phyloP scores from a whole-genome alignment of 306 rosid species.

The Ceratonia siliqua region DNA sequence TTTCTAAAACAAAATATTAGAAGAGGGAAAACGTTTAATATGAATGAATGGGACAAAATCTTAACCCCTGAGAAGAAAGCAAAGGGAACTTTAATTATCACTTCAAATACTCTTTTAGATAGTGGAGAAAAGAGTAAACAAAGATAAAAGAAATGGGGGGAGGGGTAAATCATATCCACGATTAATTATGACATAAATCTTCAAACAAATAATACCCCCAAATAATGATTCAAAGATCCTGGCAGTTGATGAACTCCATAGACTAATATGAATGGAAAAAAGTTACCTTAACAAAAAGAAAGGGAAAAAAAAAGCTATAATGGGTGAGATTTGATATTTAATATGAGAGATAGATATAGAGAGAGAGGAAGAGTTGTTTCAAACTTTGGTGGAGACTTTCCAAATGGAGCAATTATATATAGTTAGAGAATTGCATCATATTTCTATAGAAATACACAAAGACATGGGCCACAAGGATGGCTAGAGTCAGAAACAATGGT shows the following conservation, averaged over 20 bases:
- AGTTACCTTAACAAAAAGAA: no score
- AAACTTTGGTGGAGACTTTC: not conserved
- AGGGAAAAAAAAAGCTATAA: no score
- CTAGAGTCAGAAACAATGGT: no score
- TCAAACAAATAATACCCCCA: not conserved
- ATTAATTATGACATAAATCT: no score
- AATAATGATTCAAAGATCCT: not conserved
- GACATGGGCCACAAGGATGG: constrained; percentile 4
- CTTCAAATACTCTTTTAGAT: not conserved
- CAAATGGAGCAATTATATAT: not conserved
- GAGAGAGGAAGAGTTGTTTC: not conserved
- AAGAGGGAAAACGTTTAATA: not conserved
- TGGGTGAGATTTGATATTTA: no score
- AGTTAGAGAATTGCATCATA: constrained; percentile 20
- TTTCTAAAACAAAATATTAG: not conserved
- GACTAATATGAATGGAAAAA: no score
- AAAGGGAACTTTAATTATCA: not conserved
- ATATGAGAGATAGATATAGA: no score
- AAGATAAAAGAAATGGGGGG: not conserved
- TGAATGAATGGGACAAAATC: not conserved
- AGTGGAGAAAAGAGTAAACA: not conserved
- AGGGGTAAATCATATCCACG: not conserved
- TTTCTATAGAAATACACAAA: constrained; percentile 10
- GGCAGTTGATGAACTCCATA: no score
- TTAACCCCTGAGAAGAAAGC: constrained; percentile 21